These are phyloP conservation scores for Xylaria cubensis DNA, from an alignment of 495 filamentous ascomycete species.

Conservation along the genomic window DNA sequence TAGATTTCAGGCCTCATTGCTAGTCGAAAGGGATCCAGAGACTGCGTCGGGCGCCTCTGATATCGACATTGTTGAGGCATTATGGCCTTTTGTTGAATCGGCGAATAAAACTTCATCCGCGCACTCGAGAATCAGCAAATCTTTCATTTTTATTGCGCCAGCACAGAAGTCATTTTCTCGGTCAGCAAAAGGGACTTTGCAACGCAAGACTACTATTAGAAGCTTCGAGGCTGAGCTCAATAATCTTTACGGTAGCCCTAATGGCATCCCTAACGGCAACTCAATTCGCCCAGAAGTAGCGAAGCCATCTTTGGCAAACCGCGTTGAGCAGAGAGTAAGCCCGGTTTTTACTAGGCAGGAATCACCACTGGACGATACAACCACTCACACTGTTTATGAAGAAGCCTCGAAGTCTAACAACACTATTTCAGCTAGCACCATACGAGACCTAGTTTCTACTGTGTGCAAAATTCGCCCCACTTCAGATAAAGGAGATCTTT, in stretches of 20 bases:
- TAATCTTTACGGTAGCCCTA: background rate
- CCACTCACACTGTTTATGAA: background rate
- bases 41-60: background rate
- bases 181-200: background rate
- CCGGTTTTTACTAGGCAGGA: background rate
- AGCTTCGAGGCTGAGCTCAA: background rate
- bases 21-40: background rate
- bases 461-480: background rate
- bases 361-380: background rate
- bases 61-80: background rate
- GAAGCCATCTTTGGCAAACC: background rate
- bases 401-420: background rate
- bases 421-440: background rate
- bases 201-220: constrained; percentile 4
- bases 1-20: background rate
- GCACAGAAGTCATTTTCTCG: background rate
- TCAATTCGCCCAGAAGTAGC: background rate
- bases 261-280: background rate
- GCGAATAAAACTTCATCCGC: background rate
- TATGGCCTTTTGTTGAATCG: constrained; percentile 1
- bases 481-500: background rate
- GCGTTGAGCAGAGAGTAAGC: background rate
- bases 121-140: background rate
- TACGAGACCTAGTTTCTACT: background rate
- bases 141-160: background rate